These are phyloP conservation scores for Quercus dentata DNA, from an alignment of 306 rosid species.

Conservation along the genomic window DNA sequence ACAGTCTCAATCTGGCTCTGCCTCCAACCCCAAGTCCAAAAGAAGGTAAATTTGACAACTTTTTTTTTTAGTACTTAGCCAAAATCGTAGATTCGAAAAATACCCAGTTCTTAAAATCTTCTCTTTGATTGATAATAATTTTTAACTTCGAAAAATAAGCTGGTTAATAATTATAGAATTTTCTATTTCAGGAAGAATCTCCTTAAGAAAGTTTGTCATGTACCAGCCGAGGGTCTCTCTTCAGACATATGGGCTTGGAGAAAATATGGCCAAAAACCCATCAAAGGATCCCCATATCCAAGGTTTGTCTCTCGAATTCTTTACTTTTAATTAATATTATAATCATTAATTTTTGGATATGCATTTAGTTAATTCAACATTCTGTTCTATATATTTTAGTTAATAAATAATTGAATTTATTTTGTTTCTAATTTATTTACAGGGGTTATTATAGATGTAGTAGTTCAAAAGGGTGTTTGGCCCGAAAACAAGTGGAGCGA, in stretches of 20 bases:
- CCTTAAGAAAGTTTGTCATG: constrained; percentile 84
- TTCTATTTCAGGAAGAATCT: constrained; percentile 67
- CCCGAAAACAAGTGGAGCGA: constrained; percentile 93
- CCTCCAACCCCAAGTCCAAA: constrained; percentile 61
- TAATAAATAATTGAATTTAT: background rate
- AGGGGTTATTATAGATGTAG: constrained; percentile 98
- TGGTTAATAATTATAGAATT: background rate
- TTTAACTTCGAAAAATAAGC: background rate
- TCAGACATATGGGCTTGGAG: constrained; percentile 99
- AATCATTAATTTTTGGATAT: background rate
- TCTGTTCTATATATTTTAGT: background rate
- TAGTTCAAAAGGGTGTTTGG: constrained; percentile 95
- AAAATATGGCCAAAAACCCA: constrained; percentile 97
- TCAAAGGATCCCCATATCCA: constrained; percentile 96
- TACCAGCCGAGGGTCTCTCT: constrained; percentile 79
- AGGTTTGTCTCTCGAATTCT: constrained; percentile 38
- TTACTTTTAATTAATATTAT: no score
- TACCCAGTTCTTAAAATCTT: constrained; percentile 8
- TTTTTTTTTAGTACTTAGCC: background rate
- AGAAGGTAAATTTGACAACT: constrained; percentile 50
- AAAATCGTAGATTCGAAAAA: constrained; percentile 9
- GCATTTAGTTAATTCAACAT: background rate
- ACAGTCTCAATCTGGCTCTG: constrained; percentile 37
- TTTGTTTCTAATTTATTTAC: no score
- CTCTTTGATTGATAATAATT: constrained; percentile 2